These are phyloP conservation scores for Exserohilum turcica DNA, from an alignment of 2,329 filamentous ascomycete genomes.

Conservation along the genomic window DNA sequence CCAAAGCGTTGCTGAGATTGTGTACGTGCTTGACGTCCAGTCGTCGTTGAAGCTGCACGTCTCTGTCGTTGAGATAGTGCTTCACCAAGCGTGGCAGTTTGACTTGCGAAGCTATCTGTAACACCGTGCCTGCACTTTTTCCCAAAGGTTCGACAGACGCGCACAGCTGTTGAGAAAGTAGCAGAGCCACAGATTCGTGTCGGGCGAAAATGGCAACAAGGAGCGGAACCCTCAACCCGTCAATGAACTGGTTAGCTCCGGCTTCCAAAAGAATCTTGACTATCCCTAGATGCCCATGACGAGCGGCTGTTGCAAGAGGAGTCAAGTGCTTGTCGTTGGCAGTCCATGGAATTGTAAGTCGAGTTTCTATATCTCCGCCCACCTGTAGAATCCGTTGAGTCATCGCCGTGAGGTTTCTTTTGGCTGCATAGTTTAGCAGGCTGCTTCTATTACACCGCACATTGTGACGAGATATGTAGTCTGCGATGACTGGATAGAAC, in stretches of 20 bases:
- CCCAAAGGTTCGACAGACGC: not conserved
- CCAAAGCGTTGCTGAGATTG: constrained; percentile 12
- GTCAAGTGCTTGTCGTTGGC: constrained; percentile 9
- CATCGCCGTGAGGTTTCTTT: constrained; percentile 16
- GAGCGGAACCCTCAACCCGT: constrained; percentile 10
- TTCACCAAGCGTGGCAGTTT: constrained; percentile 15
- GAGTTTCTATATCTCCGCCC: constrained; percentile 16
- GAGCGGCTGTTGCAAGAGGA: constrained; percentile 15
- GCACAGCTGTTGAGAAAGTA: constrained; percentile 16
- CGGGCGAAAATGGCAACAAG: constrained; percentile 7
- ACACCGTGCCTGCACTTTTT: constrained; percentile 5
- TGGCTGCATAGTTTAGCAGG: constrained; percentile 17
- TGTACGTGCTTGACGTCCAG: constrained; percentile 3
- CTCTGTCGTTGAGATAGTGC: constrained; percentile 13
- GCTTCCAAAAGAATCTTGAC: constrained; percentile 14
- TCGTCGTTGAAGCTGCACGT: not conserved
- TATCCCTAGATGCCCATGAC: constrained; percentile 14
- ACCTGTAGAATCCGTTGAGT: constrained; percentile 14
- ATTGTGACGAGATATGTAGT: constrained; percentile 15
- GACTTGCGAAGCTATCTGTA: constrained; percentile 16
- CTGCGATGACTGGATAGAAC: constrained; percentile 16
- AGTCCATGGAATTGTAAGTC: not conserved
- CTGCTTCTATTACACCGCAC: constrained; percentile 12
- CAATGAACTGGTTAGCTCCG: constrained; percentile 16
- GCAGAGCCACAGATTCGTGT: constrained; percentile 17